Evolutionary conservation across 495 filamentous ascomycete genomes (phyloP).

Genomic region (Amniculicola lignicola): DNA sequence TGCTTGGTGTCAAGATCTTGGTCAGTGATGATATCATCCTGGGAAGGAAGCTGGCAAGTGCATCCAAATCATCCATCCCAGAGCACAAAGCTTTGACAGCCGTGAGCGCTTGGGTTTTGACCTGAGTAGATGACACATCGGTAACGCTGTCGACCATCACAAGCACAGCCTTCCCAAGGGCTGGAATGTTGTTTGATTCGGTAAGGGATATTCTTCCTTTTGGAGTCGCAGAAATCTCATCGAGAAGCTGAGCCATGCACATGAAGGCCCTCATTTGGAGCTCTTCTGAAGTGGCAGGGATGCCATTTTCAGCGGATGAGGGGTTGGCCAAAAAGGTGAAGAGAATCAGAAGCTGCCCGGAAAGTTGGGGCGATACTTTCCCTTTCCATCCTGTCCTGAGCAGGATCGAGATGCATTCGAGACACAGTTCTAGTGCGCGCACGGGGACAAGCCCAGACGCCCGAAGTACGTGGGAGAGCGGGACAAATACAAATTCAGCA

Average conservation of each 20-base stretch:
- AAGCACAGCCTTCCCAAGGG: constrained; percentile 81
- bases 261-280: constrained; percentile 49
- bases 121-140: constrained; percentile 55
- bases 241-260: constrained; percentile 55
- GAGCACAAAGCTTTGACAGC: constrained; percentile 61
- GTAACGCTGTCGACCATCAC: constrained; percentile 69
- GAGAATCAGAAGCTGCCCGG: constrained; percentile 80
- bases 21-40: constrained; percentile 81
- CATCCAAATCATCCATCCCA: constrained; percentile 63
- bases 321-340: constrained; percentile 77
- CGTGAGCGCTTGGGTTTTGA: constrained; percentile 64
- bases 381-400: constrained; percentile 74
- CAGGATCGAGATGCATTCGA: constrained; percentile 69
- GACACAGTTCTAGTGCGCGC: constrained; percentile 67
- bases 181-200: constrained; percentile 62
- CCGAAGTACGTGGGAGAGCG: constrained; percentile 81
- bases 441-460: constrained; percentile 68
- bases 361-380: constrained; percentile 63
- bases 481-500: constrained; percentile 93
- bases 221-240: constrained; percentile 34
- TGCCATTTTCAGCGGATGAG: constrained; percentile 39
- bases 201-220: constrained; percentile 46
- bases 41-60: constrained; percentile 79
- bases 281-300: constrained; percentile 39
- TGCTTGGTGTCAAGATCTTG: constrained; percentile 67